Evolutionary conservation across 345 rosid species (phyloP), one percentile per base, ranked within the genome.

Genomic region (Rhodamnia argentea): DNA sequence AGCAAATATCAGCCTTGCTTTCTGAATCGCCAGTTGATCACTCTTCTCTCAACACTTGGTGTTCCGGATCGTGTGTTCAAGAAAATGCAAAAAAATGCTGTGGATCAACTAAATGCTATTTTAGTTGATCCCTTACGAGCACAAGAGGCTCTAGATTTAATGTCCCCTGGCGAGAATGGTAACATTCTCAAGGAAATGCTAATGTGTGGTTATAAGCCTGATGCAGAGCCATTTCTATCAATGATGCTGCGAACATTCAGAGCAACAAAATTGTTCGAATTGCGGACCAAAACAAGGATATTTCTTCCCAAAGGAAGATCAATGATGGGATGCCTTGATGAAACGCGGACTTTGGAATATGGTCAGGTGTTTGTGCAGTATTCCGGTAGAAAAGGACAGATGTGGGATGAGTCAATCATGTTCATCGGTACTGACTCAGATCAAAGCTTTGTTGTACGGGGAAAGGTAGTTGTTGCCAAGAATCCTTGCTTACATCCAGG

Each of bases 321-420:
- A 82, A 94, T 96, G 98, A 95, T 96, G 98, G 99, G 99, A 82
- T 95, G 98, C 85, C 83, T 96, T 12, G 99, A 96, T 83, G 99
- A 96, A 93, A 94, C 95, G 1, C 82, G 92, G 89, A 95, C 91
- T 54, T 83, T 96, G 47, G 91, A 93, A 47, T 94, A 96, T 18
- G 99, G 99, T 50, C 90, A 96, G 86, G 98, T 96, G 24, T 92
- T 95, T 64, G 94, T 95, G 88, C 96, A 93, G 76, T 86, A 56
- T 85, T 91, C 95, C 18, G 88, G 86, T 23, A 52, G 85, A 42
- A 37, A 26, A 16, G 40, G 82, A 83, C 76, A 87, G n/a, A 23
- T 64, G 53, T 13, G 14, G 52, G 86, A 56, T 32, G 75, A 55
- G 83, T 83, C 88, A 20, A 13, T 13, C 23, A 20, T 62, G 51